Percentiles rank a stretch among this genome's conserved stretches.
Evolutionary conservation across 306 rosid species (phyloP).

Genomic region (Urtica urens): DNA sequence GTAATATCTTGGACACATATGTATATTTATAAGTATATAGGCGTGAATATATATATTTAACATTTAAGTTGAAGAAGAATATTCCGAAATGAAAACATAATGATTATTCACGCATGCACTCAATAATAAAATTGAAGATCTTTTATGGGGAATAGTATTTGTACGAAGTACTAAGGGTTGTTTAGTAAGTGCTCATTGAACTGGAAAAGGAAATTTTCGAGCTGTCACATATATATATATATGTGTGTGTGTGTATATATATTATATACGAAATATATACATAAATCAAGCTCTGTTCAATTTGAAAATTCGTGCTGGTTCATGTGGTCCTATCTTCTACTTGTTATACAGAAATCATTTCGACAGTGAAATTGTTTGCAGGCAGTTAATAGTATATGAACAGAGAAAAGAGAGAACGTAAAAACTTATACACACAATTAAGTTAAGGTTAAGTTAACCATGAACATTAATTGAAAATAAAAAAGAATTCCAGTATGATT

Average conservation of each 20-base stretch:
- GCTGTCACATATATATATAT: background rate
- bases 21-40: background rate
- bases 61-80: background rate
- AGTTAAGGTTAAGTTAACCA: too few relatives aligned
- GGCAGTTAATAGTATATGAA: slow-evolving; percentile 17
- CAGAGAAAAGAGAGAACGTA: background rate
- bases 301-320: slow-evolving; percentile 5
- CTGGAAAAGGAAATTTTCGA: slow-evolving; percentile 6
- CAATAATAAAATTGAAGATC: background rate
- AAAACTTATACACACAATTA: background rate
- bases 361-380: slow-evolving; percentile 46
- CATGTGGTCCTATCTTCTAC: slow-evolving; percentile 59
- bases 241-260: background rate
- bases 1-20: background rate
- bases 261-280: background rate
- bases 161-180: background rate
- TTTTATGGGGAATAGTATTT: background rate
- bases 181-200: slow-evolving; percentile 2
- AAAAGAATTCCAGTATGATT: background rate
- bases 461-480: too few relatives aligned
- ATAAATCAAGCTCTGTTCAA: background rate
- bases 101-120: background rate
- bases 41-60: background rate
- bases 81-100: background rate
- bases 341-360: slow-evolving; percentile 48